phyloP scores from a whole-genome alignment of 305 asterid species.

The Petunia hybrid region DNA sequence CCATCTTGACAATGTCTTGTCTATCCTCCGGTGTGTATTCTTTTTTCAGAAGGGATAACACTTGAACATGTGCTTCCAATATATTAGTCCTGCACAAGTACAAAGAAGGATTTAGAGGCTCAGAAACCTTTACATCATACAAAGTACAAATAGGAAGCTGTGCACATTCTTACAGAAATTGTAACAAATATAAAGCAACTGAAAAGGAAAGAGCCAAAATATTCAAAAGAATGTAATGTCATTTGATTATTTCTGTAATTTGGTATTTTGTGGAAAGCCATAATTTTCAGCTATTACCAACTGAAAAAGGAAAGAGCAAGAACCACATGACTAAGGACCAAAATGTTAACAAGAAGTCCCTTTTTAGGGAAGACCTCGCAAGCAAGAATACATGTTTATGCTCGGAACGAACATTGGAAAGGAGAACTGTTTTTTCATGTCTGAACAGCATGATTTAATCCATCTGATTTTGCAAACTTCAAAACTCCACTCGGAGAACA shows the following conservation, averaged over 20 bases:
- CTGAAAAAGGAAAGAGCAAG: too few species aligned
- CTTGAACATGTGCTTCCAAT: conserved; percentile 86
- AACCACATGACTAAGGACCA: neutral
- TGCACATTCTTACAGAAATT: neutral
- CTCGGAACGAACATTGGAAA: conserved; percentile 10
- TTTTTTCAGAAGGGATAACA: conserved; percentile 70
- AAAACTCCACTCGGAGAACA: neutral
- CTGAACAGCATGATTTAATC: conserved; percentile 2
- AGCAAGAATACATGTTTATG: neutral
- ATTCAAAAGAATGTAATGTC: neutral
- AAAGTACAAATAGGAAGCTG: neutral
- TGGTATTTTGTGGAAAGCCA: neutral
- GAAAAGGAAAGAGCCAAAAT: neutral
- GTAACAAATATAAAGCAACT: neutral
- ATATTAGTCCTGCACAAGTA: conserved; percentile 78
- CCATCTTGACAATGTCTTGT: conserved; percentile 58
- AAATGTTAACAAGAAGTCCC: conserved; percentile 13
- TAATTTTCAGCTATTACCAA: neutral
- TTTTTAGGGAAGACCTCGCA: neutral
- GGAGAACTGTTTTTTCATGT: conserved; percentile 4
- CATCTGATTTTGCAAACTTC: conserved; percentile 14
- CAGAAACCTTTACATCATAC: conserved; percentile 15
- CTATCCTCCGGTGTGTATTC: conserved; percentile 79
- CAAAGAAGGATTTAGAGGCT: neutral
- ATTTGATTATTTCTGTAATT: conserved; percentile 11